Percentiles rank a stretch among this genome's conserved stretches.
These are phyloP conservation scores for Diplodia mutila DNA, from an alignment of 2,329 filamentous ascomycete genomes.

Conservation along the genomic window DNA sequence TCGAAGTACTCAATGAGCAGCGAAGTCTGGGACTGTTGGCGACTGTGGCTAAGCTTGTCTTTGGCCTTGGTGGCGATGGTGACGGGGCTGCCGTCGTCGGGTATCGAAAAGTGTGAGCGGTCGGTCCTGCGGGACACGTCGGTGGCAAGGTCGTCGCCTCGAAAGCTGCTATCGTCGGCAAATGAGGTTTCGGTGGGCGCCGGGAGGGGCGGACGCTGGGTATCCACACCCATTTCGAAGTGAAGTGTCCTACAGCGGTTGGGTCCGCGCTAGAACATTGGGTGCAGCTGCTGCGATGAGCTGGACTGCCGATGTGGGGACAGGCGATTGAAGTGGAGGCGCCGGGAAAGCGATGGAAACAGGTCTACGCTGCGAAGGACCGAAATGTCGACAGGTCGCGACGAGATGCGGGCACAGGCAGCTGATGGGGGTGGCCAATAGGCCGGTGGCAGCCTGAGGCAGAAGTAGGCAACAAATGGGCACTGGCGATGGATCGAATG, in stretches of 20 bases:
- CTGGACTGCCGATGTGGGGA: background rate
- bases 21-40: slow-evolving; percentile 76
- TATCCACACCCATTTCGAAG: slow-evolving; percentile 48
- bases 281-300: background rate
- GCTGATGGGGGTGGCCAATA: background rate
- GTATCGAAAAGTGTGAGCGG: slow-evolving; percentile 75
- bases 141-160: slow-evolving; percentile 60
- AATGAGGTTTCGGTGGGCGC: slow-evolving; percentile 76
- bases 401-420: background rate
- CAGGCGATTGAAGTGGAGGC: background rate
- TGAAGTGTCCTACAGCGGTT: background rate
- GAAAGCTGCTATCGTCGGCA: slow-evolving; percentile 57
- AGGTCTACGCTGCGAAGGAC: background rate
- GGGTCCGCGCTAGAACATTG: slow-evolving; percentile 9
- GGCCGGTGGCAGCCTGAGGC: background rate
- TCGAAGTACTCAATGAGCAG: slow-evolving; percentile 96
- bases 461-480: background rate
- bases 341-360: background rate
- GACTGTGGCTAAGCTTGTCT: slow-evolving; percentile 62
- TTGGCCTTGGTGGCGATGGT: slow-evolving; percentile 79
- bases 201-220: slow-evolving; percentile 64
- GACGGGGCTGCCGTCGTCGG: slow-evolving; percentile 86
- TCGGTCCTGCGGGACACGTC: slow-evolving; percentile 71
- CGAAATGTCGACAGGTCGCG: background rate
- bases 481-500: background rate